These are phyloP conservation scores for Erysimum cheiri DNA, from an alignment of 441 rosid genomes.

Conservation along the genomic window DNA sequence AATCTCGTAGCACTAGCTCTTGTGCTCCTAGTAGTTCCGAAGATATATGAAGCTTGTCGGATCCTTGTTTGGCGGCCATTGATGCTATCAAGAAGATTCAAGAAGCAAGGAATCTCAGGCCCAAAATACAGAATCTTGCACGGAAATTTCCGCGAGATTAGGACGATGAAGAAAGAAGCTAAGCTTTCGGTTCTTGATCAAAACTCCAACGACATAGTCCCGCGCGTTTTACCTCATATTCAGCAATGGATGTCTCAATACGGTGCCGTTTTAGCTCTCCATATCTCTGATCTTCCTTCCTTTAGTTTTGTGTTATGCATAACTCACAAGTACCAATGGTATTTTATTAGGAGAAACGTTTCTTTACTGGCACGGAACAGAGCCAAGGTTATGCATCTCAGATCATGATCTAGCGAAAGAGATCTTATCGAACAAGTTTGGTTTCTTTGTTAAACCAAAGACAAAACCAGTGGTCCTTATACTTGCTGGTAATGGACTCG, in stretches of 20 bases:
- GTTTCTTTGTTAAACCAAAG: slow-evolving; percentile 44
- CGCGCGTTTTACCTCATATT: slow-evolving; percentile 26
- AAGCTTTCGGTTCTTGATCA: slow-evolving; percentile 14
- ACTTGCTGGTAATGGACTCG: slow-evolving; percentile 49
- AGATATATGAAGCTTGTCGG: slow-evolving; percentile 33
- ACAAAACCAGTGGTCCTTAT: slow-evolving; percentile 18
- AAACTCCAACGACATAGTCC: slow-evolving; percentile 28
- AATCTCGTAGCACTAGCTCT: slow-evolving; percentile 34
- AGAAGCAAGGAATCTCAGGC: slow-evolving; percentile 40
- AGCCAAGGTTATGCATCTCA: slow-evolving; percentile 47
- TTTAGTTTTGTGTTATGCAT: slow-evolving; percentile 12
- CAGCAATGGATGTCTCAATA: slow-evolving; percentile 35
- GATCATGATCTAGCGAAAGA: slow-evolving; percentile 54
- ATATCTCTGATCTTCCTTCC: background rate
- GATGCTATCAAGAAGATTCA: slow-evolving; percentile 33
- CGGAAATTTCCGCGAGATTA: slow-evolving; percentile 33
- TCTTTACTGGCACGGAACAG: slow-evolving; percentile 53
- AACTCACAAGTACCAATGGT: background rate
- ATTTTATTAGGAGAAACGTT: slow-evolving; percentile 48
- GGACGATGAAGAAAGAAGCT: slow-evolving; percentile 32
- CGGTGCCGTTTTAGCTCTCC: slow-evolving; percentile 7
- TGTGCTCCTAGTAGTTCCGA: slow-evolving; percentile 19
- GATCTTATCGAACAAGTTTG: slow-evolving; percentile 49
- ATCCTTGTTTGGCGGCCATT: slow-evolving; percentile 32
- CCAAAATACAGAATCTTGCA: slow-evolving; percentile 32